Evolutionary conservation across 257 asterid genomes (phyloP), one percentile per base, ranked within the genome.

Genomic region (Cinchona pubescens): DNA sequence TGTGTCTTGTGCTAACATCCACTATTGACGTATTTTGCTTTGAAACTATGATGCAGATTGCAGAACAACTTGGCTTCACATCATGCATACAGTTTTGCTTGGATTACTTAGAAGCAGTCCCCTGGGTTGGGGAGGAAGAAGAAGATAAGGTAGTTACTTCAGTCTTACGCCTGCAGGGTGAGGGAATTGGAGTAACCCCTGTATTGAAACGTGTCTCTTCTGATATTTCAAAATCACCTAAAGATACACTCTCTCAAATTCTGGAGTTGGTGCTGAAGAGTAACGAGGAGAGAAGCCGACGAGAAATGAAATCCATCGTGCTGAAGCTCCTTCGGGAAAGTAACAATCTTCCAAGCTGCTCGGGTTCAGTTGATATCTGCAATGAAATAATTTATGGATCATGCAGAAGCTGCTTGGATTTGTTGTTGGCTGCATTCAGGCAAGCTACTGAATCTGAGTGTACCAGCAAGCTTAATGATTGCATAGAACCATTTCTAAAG

Each of bases 121-220:
- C 99, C 0, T 94, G 99, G 99, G 95, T 90, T 25, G 99, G 99
- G 53, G 96, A 92, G 79, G 99, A 94, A 69, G 98, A 94, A 80
- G 98, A 94, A 83, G 92, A 90, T 80, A 90, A 81, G 71, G 99
- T 94, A 38, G 91, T 94, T 70, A 80, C 93, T 25, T 87, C 91
- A 16, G 86, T 94, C 67, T 67, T 80, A 69, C 88, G 77, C 63
- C 93, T 94, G 25, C 89, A 86, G 80, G 84, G 82, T 13, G 95
- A 92, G 80, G 92, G 91, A 77, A 67, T 87, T n/a, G 85, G 85
- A 75, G 91, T 92, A 58, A 83, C 81, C 78, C 96, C 97, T 0
- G 90, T 94, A 40, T 69, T 94, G 70, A 90, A 92, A 86, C 92
- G 97, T 38, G 90, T 94, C 14, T 86, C 97, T 32, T 86, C 97